Evolutionary conservation across 495 filamentous ascomycete species (phyloP).

Genomic region (Parachaetomium inaequale): DNA sequence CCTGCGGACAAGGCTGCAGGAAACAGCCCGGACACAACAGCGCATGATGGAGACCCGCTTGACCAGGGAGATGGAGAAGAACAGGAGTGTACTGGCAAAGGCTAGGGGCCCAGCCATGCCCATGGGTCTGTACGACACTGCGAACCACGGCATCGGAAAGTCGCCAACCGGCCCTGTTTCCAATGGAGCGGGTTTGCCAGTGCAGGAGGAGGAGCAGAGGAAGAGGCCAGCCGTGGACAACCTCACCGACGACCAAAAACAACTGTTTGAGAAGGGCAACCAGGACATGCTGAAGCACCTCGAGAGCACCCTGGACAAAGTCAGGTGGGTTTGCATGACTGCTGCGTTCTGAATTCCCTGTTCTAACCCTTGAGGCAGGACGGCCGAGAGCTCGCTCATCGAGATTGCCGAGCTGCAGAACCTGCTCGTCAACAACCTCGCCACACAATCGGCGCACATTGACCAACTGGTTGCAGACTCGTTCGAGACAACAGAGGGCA

Average conservation of each 20-base stretch:
- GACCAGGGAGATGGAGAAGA: slow-evolving; percentile 80
- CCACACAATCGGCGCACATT: slow-evolving; percentile 80
- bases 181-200: slow-evolving; percentile 25
- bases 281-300: slow-evolving; percentile 87
- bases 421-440: slow-evolving; percentile 77
- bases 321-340: slow-evolving; percentile 55
- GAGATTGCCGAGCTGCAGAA: slow-evolving; percentile 93
- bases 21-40: slow-evolving; percentile 70
- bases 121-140: slow-evolving; percentile 9
- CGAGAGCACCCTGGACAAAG: slow-evolving; percentile 86
- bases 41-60: slow-evolving; percentile 89
- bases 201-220: slow-evolving; percentile 40
- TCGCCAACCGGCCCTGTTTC: background rate
- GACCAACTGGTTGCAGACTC: slow-evolving; percentile 85
- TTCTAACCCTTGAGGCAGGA: slow-evolving; percentile 48
- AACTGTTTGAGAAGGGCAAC: slow-evolving; percentile 93
- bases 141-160: slow-evolving; percentile 18
- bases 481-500: slow-evolving; percentile 72
- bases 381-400: slow-evolving; percentile 82
- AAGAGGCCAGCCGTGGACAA: slow-evolving; percentile 48
- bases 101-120: slow-evolving; percentile 33
- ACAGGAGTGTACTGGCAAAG: slow-evolving; percentile 79
- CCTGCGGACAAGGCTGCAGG: slow-evolving; percentile 67
- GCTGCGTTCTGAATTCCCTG: background rate
- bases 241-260: slow-evolving; percentile 76